Percentiles rank a stretch among this genome's conserved stretches.
These are phyloP conservation scores for Hypericum perforatum DNA, from an alignment of 345 rosid genomes.

Conservation along the genomic window DNA sequence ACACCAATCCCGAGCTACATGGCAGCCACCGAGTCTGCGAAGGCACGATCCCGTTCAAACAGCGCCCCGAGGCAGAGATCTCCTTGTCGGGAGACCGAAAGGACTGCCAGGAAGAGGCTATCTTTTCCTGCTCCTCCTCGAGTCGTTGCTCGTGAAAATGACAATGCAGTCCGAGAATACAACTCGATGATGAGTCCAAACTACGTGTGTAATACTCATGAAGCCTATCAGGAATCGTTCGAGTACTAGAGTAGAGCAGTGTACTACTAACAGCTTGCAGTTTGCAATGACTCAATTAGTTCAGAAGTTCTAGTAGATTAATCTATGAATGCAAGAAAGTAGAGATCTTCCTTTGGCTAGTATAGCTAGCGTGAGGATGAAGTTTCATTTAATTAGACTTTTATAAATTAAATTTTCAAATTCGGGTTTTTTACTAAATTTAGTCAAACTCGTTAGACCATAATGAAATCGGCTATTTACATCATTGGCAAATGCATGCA, in stretches of 20 bases:
- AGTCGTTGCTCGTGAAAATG: not conserved
- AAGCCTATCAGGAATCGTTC: not conserved
- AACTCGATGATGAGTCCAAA: constrained; percentile 9
- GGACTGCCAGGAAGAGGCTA: constrained; percentile 2
- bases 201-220: not conserved
- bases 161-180: not conserved
- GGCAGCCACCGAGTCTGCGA: constrained; percentile 16
- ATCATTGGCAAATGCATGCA: too few species aligned
- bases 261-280: not conserved
- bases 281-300: too few species aligned
- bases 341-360: too few species aligned
- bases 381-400: too few species aligned
- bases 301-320: too few species aligned
- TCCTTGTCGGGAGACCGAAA: constrained; percentile 12
- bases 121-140: constrained; percentile 3
- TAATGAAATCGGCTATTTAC: too few species aligned
- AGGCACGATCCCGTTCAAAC: constrained; percentile 10
- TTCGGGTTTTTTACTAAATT: too few species aligned
- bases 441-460: too few species aligned
- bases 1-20: constrained; percentile 13
- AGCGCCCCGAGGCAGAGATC: constrained; percentile 17
- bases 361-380: too few species aligned
- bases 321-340: too few species aligned
- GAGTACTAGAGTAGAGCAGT: too few species aligned
- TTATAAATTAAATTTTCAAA: too few species aligned